phyloP scores from a whole-genome alignment of 371 early-diverging fungal genomes.

The Rhizopus delemar region DNA sequence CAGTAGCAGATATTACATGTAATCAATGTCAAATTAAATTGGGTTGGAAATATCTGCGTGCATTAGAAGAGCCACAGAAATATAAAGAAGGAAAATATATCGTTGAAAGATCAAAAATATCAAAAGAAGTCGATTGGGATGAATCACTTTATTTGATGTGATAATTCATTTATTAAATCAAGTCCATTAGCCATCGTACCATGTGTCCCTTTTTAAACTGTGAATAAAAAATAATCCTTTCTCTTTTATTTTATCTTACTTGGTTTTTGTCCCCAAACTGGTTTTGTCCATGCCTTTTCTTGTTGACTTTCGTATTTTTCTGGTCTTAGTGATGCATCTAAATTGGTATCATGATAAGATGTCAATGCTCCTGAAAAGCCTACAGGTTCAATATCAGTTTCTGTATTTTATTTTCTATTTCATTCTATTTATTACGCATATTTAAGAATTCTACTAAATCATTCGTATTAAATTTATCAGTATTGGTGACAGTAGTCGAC shows the following conservation, averaged over 20 bases:
- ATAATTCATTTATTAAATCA: slow-evolving; percentile 21
- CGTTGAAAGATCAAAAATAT: slow-evolving; percentile 62
- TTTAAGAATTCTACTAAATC: slow-evolving; percentile 28
- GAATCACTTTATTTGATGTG: slow-evolving; percentile 1
- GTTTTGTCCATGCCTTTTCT: slow-evolving; percentile 12
- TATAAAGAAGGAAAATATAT: slow-evolving; percentile 84
- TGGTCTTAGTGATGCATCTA: slow-evolving; percentile 28
- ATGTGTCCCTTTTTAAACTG: slow-evolving; percentile 2
- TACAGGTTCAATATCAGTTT: neutral
- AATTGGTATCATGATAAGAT: slow-evolving; percentile 34
- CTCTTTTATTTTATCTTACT: slow-evolving; percentile 3
- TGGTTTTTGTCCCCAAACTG: slow-evolving; percentile 27
- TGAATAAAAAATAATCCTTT: neutral
- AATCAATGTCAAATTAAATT: slow-evolving; percentile 50
- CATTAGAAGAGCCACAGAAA: slow-evolving; percentile 64
- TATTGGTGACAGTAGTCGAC: slow-evolving; percentile 7
- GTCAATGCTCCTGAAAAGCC: slow-evolving; percentile 33
- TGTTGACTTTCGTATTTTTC: slow-evolving; percentile 23
- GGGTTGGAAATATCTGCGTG: slow-evolving; percentile 64
- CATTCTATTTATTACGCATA: slow-evolving; percentile 25
- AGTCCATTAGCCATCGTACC: slow-evolving; percentile 24
- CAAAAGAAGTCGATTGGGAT: slow-evolving; percentile 55
- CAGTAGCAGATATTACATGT: slow-evolving; percentile 76
- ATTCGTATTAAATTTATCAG: slow-evolving; percentile 24
- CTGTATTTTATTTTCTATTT: neutral